phyloP scores from a whole-genome alignment of 345 rosid genomes.

The Carallia pectinifolia region DNA sequence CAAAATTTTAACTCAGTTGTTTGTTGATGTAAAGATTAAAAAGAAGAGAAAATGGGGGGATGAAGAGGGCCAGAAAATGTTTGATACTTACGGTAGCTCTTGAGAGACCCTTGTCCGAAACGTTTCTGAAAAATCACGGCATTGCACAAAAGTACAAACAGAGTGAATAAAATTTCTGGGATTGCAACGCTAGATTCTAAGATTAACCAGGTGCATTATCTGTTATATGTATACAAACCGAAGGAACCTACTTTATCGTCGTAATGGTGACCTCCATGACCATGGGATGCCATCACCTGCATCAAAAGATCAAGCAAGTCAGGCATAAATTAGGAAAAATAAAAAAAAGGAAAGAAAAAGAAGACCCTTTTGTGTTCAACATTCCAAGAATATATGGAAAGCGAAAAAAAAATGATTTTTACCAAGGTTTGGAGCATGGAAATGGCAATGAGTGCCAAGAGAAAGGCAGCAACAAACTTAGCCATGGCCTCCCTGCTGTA shows the following conservation, averaged over 20 bases:
- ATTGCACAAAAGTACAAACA: not conserved
- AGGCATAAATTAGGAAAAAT: too few species aligned
- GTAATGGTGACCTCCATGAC: slow-evolving; percentile 45
- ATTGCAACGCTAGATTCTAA: not conserved
- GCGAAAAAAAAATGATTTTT: not conserved
- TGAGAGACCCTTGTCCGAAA: slow-evolving; percentile 50
- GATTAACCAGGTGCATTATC: not conserved
- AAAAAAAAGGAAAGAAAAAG: not conserved
- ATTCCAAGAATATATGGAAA: too few species aligned
- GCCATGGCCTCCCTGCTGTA: slow-evolving; percentile 40
- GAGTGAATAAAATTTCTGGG: not conserved
- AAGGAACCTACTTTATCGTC: slow-evolving; percentile 19
- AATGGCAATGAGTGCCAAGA: slow-evolving; percentile 59
- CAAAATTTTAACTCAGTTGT: not conserved
- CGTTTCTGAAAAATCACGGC: slow-evolving; percentile 25
- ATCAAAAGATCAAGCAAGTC: not conserved
- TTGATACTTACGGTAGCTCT: slow-evolving; percentile 41
- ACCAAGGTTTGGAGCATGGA: slow-evolving; percentile 68
- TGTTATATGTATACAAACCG: too few species aligned
- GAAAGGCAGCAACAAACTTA: slow-evolving; percentile 43
- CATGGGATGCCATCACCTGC: slow-evolving; percentile 46
- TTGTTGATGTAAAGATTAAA: not conserved
- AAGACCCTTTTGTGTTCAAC: too few species aligned
- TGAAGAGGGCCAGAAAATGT: not conserved
- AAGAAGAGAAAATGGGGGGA: not conserved